These are phyloP conservation scores for Mycosphaerelloides madeirae DNA, from an alignment of 2,329 filamentous ascomycete species.

Conservation along the genomic window DNA sequence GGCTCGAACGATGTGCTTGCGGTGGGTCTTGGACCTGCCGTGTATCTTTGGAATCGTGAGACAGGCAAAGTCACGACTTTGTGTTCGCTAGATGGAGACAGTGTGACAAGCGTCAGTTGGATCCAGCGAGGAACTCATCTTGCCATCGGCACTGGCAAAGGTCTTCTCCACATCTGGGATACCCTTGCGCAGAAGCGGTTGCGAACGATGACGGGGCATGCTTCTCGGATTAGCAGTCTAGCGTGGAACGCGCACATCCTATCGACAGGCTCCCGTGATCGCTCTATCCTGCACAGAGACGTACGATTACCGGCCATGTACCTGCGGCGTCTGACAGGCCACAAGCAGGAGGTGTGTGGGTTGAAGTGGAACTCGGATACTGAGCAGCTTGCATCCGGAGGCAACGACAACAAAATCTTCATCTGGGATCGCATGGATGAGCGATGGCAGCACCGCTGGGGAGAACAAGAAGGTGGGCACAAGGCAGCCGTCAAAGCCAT, in stretches of 20 bases:
- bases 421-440: constrained; percentile 97
- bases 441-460: constrained; percentile 87
- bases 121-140: constrained; percentile 93
- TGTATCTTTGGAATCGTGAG: constrained; percentile 98
- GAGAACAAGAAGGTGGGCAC: constrained; percentile 91
- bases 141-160: constrained; percentile 90
- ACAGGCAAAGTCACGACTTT: constrained; percentile 88
- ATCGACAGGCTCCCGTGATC: constrained; percentile 89
- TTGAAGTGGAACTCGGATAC: constrained; percentile 97
- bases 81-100: constrained; percentile 87
- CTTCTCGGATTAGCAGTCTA: constrained; percentile 83
- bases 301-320: constrained; percentile 90
- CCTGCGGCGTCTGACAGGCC: constrained; percentile 78
- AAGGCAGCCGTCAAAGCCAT: constrained; percentile 96
- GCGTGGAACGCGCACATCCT: constrained; percentile 99
- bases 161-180: constrained; percentile 96
- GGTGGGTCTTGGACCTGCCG: constrained; percentile 84
- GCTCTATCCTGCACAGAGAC: constrained; percentile 90
- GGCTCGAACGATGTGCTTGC: constrained; percentile 90
- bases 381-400: constrained; percentile 87
- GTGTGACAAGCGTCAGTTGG: constrained; percentile 95
- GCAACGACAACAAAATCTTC: constrained; percentile 98
- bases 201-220: constrained; percentile 95
- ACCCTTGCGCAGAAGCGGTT: constrained; percentile 79
- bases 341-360: constrained; percentile 97